phyloP scores from a whole-genome alignment of 371 early-diverging fungal genomes.

The Lichtheimia ramosa region DNA sequence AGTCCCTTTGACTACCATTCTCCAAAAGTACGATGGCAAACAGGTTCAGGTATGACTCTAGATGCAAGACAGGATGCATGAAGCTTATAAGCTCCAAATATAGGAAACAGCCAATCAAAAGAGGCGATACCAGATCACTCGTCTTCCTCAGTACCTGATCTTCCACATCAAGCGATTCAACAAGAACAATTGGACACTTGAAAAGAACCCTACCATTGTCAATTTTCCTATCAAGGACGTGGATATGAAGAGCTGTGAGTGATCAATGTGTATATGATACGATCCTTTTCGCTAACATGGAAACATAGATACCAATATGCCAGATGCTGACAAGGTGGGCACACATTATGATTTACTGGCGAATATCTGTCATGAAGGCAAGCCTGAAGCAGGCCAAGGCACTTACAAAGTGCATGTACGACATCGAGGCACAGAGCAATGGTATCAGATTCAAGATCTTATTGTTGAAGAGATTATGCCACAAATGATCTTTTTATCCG shows the following conservation, averaged over 20 bases:
- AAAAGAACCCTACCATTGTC: conserved; percentile 98
- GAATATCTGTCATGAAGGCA: conserved; percentile 92
- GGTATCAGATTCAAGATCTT: conserved; percentile 95
- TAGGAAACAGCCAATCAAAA: conserved; percentile 69
- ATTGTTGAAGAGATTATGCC: conserved; percentile 92
- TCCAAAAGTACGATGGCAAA: conserved; percentile 87
- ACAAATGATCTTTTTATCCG: conserved; percentile 92
- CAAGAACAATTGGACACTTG: conserved; percentile 83
- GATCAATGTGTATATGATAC: not conserved
- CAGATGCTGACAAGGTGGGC: conserved; percentile 46
- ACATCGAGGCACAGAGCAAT: conserved; percentile 81
- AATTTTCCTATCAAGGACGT: conserved; percentile 89
- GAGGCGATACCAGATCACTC: conserved; percentile 71
- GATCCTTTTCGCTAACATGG: not conserved
- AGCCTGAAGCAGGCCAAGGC: conserved; percentile 69
- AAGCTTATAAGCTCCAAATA: not conserved
- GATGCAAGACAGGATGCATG: no score
- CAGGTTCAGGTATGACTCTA: conserved; percentile 57
- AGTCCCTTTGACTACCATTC: conserved; percentile 71
- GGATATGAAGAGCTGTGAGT: conserved; percentile 76
- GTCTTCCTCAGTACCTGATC: conserved; percentile 86
- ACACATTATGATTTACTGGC: conserved; percentile 85
- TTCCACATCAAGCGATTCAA: conserved; percentile 91
- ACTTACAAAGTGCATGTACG: conserved; percentile 83
- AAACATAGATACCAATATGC: conserved; percentile 46